Conservation (phyloP, 73 alveolate species). For the Tetrahymena elliotti region DNA sequence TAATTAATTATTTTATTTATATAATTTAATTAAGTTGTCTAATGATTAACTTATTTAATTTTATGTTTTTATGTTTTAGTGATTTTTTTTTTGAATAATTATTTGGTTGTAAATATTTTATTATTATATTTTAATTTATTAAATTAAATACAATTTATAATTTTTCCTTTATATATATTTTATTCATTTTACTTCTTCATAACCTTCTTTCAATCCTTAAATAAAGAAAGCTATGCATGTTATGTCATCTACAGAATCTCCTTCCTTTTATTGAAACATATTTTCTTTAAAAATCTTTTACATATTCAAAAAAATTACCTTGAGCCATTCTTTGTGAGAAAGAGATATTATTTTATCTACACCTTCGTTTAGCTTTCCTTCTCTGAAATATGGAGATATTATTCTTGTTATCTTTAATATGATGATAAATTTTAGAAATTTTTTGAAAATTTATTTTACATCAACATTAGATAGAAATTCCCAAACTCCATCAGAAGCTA, state of each 20-base stretch:
- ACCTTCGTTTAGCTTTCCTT: background rate
- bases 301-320: background rate
- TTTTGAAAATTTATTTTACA: background rate
- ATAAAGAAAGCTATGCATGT: background rate
- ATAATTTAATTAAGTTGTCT: too few species aligned
- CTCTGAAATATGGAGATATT: background rate
- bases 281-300: background rate
- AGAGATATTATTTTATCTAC: background rate
- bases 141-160: background rate
- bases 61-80: too few species aligned
- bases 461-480: conserved; percentile 22
- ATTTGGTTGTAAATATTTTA: background rate
- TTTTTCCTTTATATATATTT: background rate
- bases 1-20: too few species aligned
- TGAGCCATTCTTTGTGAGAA: background rate
- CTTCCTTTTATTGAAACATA: background rate
- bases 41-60: too few species aligned
- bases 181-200: background rate
- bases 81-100: too few species aligned
- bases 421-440: background rate
- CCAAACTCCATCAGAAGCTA: conserved; percentile 84
- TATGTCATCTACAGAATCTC: background rate
- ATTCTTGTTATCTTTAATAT: background rate
- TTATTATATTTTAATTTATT: too few species aligned
- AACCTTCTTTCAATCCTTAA: background rate